Conservation (phyloP, 1,139 yeast genomes). For the Candida sojae region DNA sequence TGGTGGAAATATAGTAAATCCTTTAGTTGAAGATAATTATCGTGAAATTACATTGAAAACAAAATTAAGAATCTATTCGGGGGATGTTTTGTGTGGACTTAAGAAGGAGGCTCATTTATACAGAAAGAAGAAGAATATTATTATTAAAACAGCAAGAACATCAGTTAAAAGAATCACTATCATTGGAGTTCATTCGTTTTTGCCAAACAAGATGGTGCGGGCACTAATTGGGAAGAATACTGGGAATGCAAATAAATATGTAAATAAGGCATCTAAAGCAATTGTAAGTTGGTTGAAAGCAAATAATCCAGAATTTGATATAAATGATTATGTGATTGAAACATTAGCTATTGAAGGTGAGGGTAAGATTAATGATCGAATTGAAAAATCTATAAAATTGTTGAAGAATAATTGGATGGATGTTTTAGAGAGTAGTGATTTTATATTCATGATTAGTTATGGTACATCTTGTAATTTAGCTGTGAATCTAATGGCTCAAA, state of each 20-base stretch:
- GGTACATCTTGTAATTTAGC: conserved; percentile 50
- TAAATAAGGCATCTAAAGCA: conserved; percentile 36
- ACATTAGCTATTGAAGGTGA: conserved; percentile 56
- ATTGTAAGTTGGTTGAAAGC: conserved; percentile 40
- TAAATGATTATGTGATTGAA: conserved; percentile 33
- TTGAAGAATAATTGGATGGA: conserved; percentile 48
- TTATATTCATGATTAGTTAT: conserved; percentile 45
- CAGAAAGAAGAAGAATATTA: conserved; percentile 19
- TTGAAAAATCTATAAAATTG: conserved; percentile 24
- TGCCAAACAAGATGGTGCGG: conserved; percentile 53
- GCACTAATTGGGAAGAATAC: conserved; percentile 49
- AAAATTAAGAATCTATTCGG: conserved; percentile 36
- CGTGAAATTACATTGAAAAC: conserved; percentile 44
- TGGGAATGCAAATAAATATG: conserved; percentile 41
- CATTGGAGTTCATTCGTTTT: conserved; percentile 53
- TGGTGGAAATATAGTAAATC: conserved; percentile 4
- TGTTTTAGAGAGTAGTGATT: conserved; percentile 38
- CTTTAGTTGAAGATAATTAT: conserved; percentile 20
- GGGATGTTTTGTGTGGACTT: conserved; percentile 29
- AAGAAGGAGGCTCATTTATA: conserved; percentile 39
- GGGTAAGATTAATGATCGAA: conserved; percentile 48
- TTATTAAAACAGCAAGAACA: conserved; percentile 17
- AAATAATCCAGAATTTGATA: conserved; percentile 22
- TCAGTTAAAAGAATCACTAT: conserved; percentile 38
- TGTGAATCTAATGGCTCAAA: conserved; percentile 38